phyloP scores from a whole-genome alignment of 495 filamentous ascomycete genomes.

The Lepraria neglecta region DNA sequence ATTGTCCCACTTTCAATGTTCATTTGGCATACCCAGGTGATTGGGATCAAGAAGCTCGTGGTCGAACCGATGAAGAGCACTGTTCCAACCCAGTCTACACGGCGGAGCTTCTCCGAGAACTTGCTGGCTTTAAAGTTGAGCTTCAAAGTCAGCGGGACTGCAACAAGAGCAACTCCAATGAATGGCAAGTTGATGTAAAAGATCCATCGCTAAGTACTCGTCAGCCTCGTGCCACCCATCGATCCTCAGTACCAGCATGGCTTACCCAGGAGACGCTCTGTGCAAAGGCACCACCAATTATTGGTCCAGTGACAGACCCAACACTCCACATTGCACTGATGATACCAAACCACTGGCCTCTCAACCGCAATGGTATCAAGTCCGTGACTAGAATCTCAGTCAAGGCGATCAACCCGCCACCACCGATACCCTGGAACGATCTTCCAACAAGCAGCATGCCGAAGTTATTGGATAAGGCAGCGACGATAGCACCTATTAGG shows the following conservation, averaged over 20 bases:
- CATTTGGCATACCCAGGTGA: slow-evolving; percentile 36
- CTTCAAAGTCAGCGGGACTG: slow-evolving; percentile 46
- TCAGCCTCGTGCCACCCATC: not conserved
- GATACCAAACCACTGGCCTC: slow-evolving; percentile 47
- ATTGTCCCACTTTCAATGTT: not conserved
- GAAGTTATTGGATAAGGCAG: slow-evolving; percentile 47
- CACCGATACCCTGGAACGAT: slow-evolving; percentile 64
- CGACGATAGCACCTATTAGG: slow-evolving; percentile 30
- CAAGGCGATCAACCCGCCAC: slow-evolving; percentile 59
- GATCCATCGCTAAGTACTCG: slow-evolving; percentile 39
- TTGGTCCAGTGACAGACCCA: slow-evolving; percentile 60
- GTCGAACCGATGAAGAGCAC: slow-evolving; percentile 44
- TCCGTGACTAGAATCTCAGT: slow-evolving; percentile 63
- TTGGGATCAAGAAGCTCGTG: slow-evolving; percentile 27
- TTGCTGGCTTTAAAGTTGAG: slow-evolving; percentile 39
- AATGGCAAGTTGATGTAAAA: slow-evolving; percentile 56
- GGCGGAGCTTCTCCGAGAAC: slow-evolving; percentile 39
- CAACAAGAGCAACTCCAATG: slow-evolving; percentile 40
- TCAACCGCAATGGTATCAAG: slow-evolving; percentile 42
- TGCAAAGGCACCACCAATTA: slow-evolving; percentile 63
- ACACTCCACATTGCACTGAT: slow-evolving; percentile 55
- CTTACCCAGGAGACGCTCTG: slow-evolving; percentile 56
- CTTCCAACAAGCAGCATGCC: slow-evolving; percentile 57
- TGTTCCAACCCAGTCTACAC: slow-evolving; percentile 56
- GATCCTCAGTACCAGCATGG: not conserved